These are phyloP conservation scores for Colletotrichum coccodes DNA, from an alignment of 2,329 filamentous ascomycete species.

Conservation along the genomic window DNA sequence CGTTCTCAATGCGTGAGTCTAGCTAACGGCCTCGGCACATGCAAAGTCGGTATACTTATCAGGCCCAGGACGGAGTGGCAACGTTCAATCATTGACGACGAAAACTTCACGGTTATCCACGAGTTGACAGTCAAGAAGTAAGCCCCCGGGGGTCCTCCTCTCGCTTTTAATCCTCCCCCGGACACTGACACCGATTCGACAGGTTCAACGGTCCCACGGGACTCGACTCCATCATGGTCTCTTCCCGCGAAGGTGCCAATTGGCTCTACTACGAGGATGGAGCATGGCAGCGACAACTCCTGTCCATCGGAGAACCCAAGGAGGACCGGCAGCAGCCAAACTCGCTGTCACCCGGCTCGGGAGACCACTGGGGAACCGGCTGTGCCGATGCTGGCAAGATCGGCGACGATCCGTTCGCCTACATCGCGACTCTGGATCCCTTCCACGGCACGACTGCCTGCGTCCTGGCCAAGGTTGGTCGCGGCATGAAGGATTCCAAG, in stretches of 20 bases:
- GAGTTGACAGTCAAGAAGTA: background rate
- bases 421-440: background rate
- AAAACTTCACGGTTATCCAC: background rate
- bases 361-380: background rate
- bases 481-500: background rate
- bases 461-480: background rate
- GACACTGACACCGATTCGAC: rapidly evolving
- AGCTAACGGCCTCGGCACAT: background rate
- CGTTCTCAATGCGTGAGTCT: background rate
- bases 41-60: background rate
- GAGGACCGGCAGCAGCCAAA: background rate
- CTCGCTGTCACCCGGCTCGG: background rate
- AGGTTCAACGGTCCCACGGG: background rate
- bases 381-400: background rate
- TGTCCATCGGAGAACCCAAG: background rate
- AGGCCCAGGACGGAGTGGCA: background rate
- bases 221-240: background rate
- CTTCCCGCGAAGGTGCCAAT: background rate
- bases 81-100: background rate
- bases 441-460: background rate
- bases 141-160: too few relatives aligned
- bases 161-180: too few relatives aligned
- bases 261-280: background rate
- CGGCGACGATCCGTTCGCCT: background rate
- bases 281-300: background rate